Evolutionary conservation across 805 yeast species (phyloP).

Genomic region (Priceomyces medius): DNA sequence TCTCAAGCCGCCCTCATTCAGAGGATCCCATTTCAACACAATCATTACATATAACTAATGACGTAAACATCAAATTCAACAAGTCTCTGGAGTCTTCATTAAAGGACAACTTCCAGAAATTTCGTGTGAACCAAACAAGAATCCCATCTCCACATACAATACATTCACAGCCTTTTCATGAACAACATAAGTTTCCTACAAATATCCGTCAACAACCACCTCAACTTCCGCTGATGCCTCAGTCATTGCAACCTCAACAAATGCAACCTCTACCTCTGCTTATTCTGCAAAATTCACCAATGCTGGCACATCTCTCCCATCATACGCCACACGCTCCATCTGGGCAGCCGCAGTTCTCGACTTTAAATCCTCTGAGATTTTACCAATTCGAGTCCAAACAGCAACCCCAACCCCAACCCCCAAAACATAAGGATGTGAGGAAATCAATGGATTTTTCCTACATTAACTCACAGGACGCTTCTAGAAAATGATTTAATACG

Average conservation of each 20-base stretch:
- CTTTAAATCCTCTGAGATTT: constrained; percentile 3
- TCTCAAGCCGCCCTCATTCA: not conserved
- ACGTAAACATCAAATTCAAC: constrained; percentile 9
- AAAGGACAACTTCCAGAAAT: constrained; percentile 16
- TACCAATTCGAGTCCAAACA: constrained; percentile 6
- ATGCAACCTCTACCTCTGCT: constrained; percentile 1
- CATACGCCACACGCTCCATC: not conserved
- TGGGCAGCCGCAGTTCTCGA: constrained; percentile 1
- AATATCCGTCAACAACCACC: not conserved
- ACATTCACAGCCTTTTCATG: not conserved
- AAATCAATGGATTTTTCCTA: constrained; percentile 10
- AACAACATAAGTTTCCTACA: not conserved
- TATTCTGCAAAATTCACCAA: not conserved
- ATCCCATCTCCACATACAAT: not conserved
- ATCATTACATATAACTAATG: constrained; percentile 2
- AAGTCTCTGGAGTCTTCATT: constrained; percentile 12
- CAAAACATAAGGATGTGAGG: not conserved
- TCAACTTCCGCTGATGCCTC: not conserved
- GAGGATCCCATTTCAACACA: not conserved
- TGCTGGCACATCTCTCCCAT: not conserved
- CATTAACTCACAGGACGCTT: constrained; percentile 8
- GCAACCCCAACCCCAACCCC: not conserved
- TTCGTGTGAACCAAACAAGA: constrained; percentile 10
- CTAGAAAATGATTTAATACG: not conserved
- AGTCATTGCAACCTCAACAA: not conserved